Evolutionary conservation across 768 basidiomycete species (phyloP).

Genomic region (Boletus edulis): DNA sequence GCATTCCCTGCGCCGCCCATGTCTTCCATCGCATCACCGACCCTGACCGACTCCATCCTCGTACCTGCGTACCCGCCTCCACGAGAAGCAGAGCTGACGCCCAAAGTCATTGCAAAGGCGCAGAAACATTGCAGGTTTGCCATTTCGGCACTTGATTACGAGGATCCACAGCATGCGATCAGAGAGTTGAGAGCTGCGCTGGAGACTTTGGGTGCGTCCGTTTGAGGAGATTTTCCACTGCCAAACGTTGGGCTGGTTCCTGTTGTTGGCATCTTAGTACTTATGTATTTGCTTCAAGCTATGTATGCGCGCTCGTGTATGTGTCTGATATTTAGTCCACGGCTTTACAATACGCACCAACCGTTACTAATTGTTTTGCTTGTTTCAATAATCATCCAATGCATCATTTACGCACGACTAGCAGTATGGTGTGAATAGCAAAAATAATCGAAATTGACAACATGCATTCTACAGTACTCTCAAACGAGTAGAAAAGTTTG

Average conservation of each 20-base stretch:
- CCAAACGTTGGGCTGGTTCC: conserved; percentile 5
- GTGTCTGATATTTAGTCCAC: neutral
- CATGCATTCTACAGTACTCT: too few species aligned
- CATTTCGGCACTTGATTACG: conserved; percentile 93
- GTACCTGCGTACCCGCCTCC: conserved; percentile 20
- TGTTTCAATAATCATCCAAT: conserved; percentile 1
- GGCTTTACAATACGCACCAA: conserved; percentile 1
- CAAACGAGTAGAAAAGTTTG: too few species aligned
- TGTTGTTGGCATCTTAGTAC: neutral
- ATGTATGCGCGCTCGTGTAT: neutral
- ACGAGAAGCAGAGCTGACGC: conserved; percentile 49
- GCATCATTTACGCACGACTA: neutral
- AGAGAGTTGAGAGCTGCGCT: conserved; percentile 81
- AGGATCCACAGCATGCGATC: conserved; percentile 84
- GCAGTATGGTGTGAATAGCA: too few species aligned
- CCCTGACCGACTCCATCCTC: conserved; percentile 5
- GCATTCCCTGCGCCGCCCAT: conserved; percentile 1
- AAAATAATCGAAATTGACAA: too few species aligned
- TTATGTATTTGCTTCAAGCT: conserved; percentile 6
- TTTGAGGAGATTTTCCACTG: neutral
- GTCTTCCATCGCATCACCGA: neutral
- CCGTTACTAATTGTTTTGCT: neutral
- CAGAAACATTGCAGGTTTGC: conserved; percentile 95
- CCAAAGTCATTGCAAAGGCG: conserved; percentile 62
- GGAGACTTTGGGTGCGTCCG: conserved; percentile 54